phyloP scores from a whole-genome alignment of 2,329 filamentous ascomycete genomes.

The Penicillium aurantiogriseum region DNA sequence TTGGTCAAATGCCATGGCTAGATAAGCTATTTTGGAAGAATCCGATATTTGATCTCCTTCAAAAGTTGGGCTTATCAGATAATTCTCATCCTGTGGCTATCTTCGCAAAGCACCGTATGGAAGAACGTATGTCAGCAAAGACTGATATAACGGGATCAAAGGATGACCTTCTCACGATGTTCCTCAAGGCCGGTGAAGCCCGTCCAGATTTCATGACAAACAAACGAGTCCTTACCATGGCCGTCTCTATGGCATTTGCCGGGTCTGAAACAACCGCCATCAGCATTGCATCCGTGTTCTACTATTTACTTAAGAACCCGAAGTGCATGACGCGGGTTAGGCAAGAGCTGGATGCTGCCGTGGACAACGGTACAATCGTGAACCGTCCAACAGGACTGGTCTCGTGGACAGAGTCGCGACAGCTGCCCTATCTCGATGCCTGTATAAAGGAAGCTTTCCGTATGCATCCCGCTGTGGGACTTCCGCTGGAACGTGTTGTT shows the following conservation, averaged over 20 bases:
- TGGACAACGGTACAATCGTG: constrained; percentile 42
- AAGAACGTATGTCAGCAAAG: not conserved
- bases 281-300: constrained; percentile 68
- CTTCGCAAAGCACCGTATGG: not conserved
- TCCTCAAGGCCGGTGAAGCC: constrained; percentile 26
- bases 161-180: constrained; percentile 7
- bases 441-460: constrained; percentile 76
- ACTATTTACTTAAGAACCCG: constrained; percentile 68
- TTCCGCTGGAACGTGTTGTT: constrained; percentile 71
- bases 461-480: constrained; percentile 69
- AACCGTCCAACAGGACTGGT: constrained; percentile 48
- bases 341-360: not conserved
- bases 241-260: constrained; percentile 52
- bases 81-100: not conserved
- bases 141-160: not conserved
- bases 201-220: constrained; percentile 31
- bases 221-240: constrained; percentile 30
- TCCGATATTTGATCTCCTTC: constrained; percentile 31
- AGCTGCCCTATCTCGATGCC: constrained; percentile 70
- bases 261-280: constrained; percentile 80
- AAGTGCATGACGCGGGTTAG: not conserved
- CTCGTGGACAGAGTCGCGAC: constrained; percentile 67
- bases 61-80: not conserved
- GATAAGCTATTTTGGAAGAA: constrained; percentile 73
- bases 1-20: constrained; percentile 72